A percentile compares a stretch with the other conserved stretches of the same genome.
Evolutionary conservation across 2,329 filamentous ascomycete species (phyloP).

Genomic region (Zymoseptoria ardabiliae): DNA sequence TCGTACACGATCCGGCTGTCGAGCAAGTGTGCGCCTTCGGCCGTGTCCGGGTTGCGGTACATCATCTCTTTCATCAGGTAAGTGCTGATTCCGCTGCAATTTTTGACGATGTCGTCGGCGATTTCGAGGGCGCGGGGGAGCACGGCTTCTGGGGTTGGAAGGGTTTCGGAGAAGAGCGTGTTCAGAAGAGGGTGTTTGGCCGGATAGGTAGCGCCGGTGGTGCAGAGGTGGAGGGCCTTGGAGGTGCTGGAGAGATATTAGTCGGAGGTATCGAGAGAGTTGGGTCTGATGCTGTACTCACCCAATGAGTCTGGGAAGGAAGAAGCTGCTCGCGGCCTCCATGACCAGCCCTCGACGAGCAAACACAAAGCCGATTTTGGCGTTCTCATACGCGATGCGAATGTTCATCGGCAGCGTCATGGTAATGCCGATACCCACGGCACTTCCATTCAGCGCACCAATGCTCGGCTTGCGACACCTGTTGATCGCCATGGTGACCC

Average conservation of each 20-base stretch:
- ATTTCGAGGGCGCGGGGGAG: slow-evolving; percentile 58
- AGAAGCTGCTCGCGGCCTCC: slow-evolving; percentile 66
- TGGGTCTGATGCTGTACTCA: slow-evolving; percentile 14
- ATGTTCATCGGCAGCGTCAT: slow-evolving; percentile 53
- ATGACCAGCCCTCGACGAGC: slow-evolving; percentile 61
- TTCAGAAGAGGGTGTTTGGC: slow-evolving; percentile 43
- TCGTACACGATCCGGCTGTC: slow-evolving; percentile 60
- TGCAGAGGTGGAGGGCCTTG: slow-evolving; percentile 57
- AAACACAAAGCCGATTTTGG: slow-evolving; percentile 70
- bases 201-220: slow-evolving; percentile 57
- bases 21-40: slow-evolving; percentile 64
- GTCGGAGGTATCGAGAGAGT: neutral
- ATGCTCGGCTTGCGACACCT: slow-evolving; percentile 52
- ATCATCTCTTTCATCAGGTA: slow-evolving; percentile 66
- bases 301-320: slow-evolving; percentile 64
- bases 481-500: slow-evolving; percentile 47
- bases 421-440: slow-evolving; percentile 53
- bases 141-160: slow-evolving; percentile 52
- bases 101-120: slow-evolving; percentile 58
- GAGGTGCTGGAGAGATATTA: slow-evolving; percentile 32
- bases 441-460: slow-evolving; percentile 48
- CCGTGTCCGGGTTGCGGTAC: slow-evolving; percentile 50
- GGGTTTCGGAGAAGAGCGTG: slow-evolving; percentile 59
- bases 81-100: slow-evolving; percentile 58
- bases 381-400: slow-evolving; percentile 45